Evolutionary conservation across 1,284 basidiomycete species (phyloP), one percentile per base, ranked within the genome.

Genomic region (Pseudomicrostroma phylloplanum): DNA sequence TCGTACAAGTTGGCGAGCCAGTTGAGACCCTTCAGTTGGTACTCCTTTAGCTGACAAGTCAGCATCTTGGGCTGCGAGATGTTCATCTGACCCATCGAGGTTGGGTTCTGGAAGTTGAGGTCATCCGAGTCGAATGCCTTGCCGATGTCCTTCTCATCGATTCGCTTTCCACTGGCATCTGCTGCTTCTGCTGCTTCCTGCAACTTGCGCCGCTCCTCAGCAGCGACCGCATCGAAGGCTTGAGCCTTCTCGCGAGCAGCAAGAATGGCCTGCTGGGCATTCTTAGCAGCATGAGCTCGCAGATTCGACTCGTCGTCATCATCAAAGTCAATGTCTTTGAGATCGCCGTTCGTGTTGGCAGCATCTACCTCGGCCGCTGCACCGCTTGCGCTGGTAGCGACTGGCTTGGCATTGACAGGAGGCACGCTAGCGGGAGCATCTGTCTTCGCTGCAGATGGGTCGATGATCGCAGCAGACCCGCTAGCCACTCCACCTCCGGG

Each of bases 1-100:
- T 98, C 96, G 79, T 98, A 99, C 51, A 99, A 82, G 25, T 94
- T 97, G 39, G 89, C 96, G 23, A 99, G 84, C 96, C 96, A 99
- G 67, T 96, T 98, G 56, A 99, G 83, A 70, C 96, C 96, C 80
- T 98, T 98, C 68, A 98, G 82, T 80, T 99, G 96, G 80, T 98
- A 99, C 80, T 98, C 96, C 81, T 99, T 99, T 61, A 99, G 83
- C 71, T 92, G 90, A 15, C 92, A 92, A 85, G 92, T 93, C 66
- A 99, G 84, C 89, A 98, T 96, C 81, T 88, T 89, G 21, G 96
- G 96, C 79, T 99, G 96, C 39, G 86, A 86, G 74, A 94, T 82
- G 40, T 88, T 87, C 42, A 91, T 92, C 60, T 85, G 89, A 48
- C 77, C 77, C 73, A 96, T 83, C n/a, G 92, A 91, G 2, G 91